A percentile compares a stretch with the other conserved stretches of the same genome.
phyloP scores from a whole-genome alignment of 1,284 basidiomycete genomes.

The Mycena sp. region DNA sequence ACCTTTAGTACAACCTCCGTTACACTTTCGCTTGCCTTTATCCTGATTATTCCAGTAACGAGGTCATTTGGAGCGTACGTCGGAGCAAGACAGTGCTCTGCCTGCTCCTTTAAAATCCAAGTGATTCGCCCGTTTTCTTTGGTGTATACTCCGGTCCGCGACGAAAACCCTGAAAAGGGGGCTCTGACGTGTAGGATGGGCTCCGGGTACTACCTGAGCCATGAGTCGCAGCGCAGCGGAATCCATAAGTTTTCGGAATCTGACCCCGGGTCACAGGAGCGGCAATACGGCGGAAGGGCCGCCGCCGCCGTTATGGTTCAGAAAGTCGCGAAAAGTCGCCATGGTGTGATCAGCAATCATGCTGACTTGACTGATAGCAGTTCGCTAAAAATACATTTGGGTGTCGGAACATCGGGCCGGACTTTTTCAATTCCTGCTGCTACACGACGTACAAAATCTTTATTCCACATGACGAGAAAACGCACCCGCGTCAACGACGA shows the following conservation, averaged over 20 bases:
- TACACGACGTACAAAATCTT: too few species aligned
- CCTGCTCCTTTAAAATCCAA: constrained; percentile 16
- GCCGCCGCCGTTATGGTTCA: too few species aligned
- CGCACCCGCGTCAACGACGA: too few species aligned
- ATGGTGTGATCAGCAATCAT: too few species aligned
- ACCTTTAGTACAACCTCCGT: constrained; percentile 25
- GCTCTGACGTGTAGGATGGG: constrained; percentile 15
- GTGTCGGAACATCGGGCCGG: too few species aligned
- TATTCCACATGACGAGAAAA: too few species aligned
- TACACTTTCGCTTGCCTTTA: constrained; percentile 13
- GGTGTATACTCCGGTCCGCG: constrained; percentile 6
- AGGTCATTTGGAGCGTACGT: constrained; percentile 14
- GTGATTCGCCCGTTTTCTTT: constrained; percentile 9
- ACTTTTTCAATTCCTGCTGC: too few species aligned
- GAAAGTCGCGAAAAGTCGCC: too few species aligned
- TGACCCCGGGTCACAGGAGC: neutral
- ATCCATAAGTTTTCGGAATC: too few species aligned
- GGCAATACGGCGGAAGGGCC: constrained; percentile 14
- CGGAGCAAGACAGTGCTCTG: neutral
- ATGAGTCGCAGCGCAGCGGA: neutral
- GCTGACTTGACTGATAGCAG: too few species aligned
- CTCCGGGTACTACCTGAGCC: neutral
- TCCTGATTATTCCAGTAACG: constrained; percentile 11
- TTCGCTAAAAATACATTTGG: too few species aligned
- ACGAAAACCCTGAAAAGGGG: neutral